These are phyloP conservation scores for Claviceps africana DNA, from an alignment of 2,329 filamentous ascomycete species.

Conservation along the genomic window DNA sequence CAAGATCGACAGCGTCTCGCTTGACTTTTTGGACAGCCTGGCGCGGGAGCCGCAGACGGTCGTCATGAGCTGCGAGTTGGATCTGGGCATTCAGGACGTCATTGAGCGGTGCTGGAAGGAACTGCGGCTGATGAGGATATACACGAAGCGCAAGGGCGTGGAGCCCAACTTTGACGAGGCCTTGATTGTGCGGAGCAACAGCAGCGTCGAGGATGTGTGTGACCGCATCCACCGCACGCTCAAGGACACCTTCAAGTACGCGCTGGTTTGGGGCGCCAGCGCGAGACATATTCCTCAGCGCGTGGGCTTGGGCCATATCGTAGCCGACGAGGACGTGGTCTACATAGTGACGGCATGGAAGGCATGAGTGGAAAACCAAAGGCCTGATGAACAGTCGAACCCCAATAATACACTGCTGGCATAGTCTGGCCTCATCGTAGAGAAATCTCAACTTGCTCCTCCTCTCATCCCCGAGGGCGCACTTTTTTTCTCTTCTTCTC, in stretches of 20 bases:
- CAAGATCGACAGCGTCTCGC: conserved; percentile 91
- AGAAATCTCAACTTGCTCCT: background rate
- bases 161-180: conserved; percentile 86
- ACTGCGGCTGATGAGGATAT: conserved; percentile 75
- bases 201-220: conserved; percentile 91
- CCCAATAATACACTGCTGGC: too few species aligned
- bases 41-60: conserved; percentile 87
- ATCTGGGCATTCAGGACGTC: conserved; percentile 85
- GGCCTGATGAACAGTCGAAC: background rate
- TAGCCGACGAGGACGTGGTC: conserved; percentile 56
- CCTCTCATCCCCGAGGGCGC: background rate
- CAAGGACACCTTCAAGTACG: conserved; percentile 99
- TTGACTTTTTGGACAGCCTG: conserved; percentile 84
- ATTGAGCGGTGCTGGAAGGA: conserved; percentile 94
- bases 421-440: background rate
- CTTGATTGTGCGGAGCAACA: conserved; percentile 77
- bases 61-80: conserved; percentile 95
- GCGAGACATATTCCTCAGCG: conserved; percentile 89
- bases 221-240: conserved; percentile 85
- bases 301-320: conserved; percentile 71
- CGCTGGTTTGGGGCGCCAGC: conserved; percentile 92
- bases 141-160: conserved; percentile 89
- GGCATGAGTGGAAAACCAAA: conserved; percentile 27
- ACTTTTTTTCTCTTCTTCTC: background rate
- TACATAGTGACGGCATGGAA: conserved; percentile 53